A percentile compares a stretch with the other conserved stretches of the same genome.
Evolutionary conservation across 495 filamentous ascomycete genomes (phyloP).

Genomic region (Penicillium pancosmium): DNA sequence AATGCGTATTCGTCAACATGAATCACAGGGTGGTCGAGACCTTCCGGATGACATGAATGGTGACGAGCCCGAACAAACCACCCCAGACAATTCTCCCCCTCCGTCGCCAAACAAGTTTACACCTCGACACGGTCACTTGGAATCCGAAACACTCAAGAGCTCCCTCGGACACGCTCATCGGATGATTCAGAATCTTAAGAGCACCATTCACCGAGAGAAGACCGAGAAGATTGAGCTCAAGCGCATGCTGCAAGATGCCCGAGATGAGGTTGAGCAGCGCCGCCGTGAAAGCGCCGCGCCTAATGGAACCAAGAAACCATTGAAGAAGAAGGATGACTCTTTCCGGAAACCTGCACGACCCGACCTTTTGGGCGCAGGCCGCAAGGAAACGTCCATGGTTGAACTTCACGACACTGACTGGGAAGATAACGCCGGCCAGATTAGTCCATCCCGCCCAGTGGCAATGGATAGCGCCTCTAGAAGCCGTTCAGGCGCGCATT

Average conservation of each 20-base stretch:
- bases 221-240: conserved; percentile 95
- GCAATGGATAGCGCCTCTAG: conserved; percentile 22
- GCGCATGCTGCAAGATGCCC: conserved; percentile 92
- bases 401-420: conserved; percentile 78
- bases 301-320: conserved; percentile 58
- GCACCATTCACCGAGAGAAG: conserved; percentile 94
- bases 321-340: conserved; percentile 69
- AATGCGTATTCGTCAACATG: conserved; percentile 68
- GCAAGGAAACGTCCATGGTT: conserved; percentile 75
- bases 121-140: conserved; percentile 83
- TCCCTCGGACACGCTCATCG: conserved; percentile 92
- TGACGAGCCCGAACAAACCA: conserved; percentile 66
- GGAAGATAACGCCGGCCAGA: conserved; percentile 73
- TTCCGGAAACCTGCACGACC: conserved; percentile 76
- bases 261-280: conserved; percentile 85
- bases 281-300: conserved; percentile 60
- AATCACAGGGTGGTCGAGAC: conserved; percentile 61
- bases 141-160: conserved; percentile 92
- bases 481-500: conserved; percentile 25
- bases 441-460: conserved; percentile 48
- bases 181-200: conserved; percentile 93
- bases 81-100: conserved; percentile 88
- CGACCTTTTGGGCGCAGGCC: conserved; percentile 73
- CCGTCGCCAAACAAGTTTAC: conserved; percentile 88
- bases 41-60: conserved; percentile 64